A percentile compares a stretch with the other conserved stretches of the same genome.
Evolutionary conservation across 176 grass and related monocot species (phyloP).

Genomic region (Lolium perenne): DNA sequence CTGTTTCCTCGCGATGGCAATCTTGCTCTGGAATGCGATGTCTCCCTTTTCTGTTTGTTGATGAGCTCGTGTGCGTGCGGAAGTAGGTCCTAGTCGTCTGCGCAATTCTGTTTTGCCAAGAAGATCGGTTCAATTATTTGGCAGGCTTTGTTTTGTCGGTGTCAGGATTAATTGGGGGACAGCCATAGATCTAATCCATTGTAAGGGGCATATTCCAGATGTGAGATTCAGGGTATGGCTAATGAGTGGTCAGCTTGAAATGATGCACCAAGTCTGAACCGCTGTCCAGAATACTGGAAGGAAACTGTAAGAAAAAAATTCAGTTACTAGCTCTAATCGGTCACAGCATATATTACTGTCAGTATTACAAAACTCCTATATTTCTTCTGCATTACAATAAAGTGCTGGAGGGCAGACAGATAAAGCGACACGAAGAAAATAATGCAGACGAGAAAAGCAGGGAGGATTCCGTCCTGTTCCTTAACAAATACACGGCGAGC

Average conservation of each 20-base stretch:
- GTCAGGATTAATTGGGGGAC: not conserved
- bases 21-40: constrained; percentile 5
- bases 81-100: constrained; percentile 8
- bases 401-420: not conserved
- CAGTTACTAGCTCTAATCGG: not conserved
- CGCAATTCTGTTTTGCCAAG: not conserved
- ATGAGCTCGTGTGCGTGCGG: constrained; percentile 7
- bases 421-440: not conserved
- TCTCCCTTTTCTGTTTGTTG: not conserved
- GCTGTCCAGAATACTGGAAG: not conserved
- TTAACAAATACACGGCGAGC: not conserved
- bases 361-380: not conserved
- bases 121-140: constrained; percentile 27
- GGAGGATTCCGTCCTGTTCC: not conserved
- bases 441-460: not conserved
- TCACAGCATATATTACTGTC: not conserved
- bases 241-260: constrained; percentile 13
- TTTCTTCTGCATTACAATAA: not conserved
- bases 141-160: constrained; percentile 32
- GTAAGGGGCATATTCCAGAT: not conserved
- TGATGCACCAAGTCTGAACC: constrained; percentile 13
- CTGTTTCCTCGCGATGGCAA: constrained; percentile 14
- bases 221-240: not conserved
- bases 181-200: not conserved
- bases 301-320: not conserved